phyloP scores from a whole-genome alignment of 331 rosid genomes.

The Quercus tomentella region DNA sequence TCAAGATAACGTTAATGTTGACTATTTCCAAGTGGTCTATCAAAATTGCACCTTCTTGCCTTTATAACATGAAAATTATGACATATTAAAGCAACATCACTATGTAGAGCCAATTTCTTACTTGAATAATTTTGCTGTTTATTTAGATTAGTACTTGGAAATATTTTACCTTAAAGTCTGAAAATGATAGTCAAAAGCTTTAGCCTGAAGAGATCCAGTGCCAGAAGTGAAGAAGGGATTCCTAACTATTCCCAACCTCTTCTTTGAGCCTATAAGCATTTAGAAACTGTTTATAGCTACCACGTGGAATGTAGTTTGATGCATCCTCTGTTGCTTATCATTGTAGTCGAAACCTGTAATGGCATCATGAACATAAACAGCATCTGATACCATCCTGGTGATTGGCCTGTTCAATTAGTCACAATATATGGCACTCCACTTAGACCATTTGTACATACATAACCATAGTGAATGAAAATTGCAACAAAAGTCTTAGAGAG shows the following conservation, averaged over 20 bases:
- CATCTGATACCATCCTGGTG: constrained; percentile 38
- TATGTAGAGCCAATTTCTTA: not conserved
- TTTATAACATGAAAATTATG: not conserved
- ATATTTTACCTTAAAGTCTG: constrained; percentile 31
- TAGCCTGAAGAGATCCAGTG: constrained; percentile 1
- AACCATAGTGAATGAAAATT: not conserved
- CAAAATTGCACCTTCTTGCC: constrained; percentile 51
- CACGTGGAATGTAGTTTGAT: constrained; percentile 28
- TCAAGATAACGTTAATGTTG: constrained; percentile 25
- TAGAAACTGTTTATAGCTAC: constrained; percentile 41
- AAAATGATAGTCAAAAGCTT: constrained; percentile 29
- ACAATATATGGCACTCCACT: not conserved
- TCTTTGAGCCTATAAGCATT: constrained; percentile 30
- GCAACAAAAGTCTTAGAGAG: not conserved
- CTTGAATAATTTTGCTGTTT: not conserved
- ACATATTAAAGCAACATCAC: not conserved
- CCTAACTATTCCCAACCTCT: constrained; percentile 49
- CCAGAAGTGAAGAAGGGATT: constrained; percentile 16
- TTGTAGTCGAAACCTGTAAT: constrained; percentile 33
- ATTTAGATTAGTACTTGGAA: not conserved
- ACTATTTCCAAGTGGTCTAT: constrained; percentile 45
- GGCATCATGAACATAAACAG: constrained; percentile 45
- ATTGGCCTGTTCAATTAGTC: constrained; percentile 22
- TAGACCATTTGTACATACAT: not conserved
- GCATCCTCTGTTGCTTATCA: constrained; percentile 27